Conservation (phyloP, 163 green algal genomes). For the Scenedesmus sp. region DNA sequence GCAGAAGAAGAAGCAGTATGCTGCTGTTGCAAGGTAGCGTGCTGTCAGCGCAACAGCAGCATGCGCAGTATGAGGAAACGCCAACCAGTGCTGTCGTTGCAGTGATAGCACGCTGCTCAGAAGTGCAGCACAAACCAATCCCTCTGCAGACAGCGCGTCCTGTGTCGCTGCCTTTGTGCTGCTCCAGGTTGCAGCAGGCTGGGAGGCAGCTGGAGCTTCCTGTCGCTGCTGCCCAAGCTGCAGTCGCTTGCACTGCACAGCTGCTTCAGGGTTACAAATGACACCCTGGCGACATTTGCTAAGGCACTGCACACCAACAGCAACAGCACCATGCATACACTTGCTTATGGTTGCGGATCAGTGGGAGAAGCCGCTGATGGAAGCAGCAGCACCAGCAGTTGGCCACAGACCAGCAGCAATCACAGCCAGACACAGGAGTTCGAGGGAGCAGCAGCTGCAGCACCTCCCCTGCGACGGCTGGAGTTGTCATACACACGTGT, state of each 20-base stretch:
- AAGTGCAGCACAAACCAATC: background rate
- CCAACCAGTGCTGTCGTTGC: too few relatives aligned
- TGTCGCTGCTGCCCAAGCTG: background rate
- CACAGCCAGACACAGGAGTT: too few relatives aligned
- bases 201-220: background rate
- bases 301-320: background rate
- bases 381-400: background rate
- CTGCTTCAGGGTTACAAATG: slow-evolving; percentile 30
- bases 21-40: too few relatives aligned
- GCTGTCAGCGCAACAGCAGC: too few relatives aligned
- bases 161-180: background rate
- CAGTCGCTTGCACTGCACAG: background rate
- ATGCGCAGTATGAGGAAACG: background rate
- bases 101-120: background rate
- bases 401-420: background rate
- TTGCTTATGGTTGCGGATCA: background rate
- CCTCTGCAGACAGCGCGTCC: background rate
- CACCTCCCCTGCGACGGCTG: background rate
- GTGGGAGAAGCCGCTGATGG: too few relatives aligned
- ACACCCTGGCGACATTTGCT: background rate
- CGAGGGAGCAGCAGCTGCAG: background rate
- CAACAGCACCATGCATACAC: background rate
- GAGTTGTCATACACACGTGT: slow-evolving; percentile 49
- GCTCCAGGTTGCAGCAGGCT: slow-evolving; percentile 4
- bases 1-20: too few relatives aligned